Evolutionary conservation across 768 basidiomycete genomes (phyloP).

Genomic region (Psilocybe cubensis): DNA sequence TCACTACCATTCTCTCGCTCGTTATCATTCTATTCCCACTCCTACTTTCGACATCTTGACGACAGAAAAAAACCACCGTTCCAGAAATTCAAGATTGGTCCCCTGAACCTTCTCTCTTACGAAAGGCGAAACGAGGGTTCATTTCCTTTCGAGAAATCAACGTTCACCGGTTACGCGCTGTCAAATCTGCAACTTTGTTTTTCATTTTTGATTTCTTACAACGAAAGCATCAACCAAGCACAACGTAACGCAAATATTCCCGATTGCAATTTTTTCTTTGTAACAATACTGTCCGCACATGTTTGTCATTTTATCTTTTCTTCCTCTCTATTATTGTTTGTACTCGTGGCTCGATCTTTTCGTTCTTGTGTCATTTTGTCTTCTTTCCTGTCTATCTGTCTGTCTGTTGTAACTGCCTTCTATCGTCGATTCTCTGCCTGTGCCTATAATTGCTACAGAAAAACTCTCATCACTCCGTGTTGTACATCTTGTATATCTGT

Average conservation of each 20-base stretch:
- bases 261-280: slow-evolving; percentile 3
- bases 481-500: neutral
- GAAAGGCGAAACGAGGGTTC: too few relatives aligned
- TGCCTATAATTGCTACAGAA: neutral
- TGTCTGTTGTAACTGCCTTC: neutral
- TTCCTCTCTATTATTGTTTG: slow-evolving; percentile 1
- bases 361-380: slow-evolving; percentile 5
- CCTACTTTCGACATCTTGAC: too few relatives aligned
- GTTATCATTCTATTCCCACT: neutral
- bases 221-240: neutral
- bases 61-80: too few relatives aligned
- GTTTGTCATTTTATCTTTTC: slow-evolving; percentile 4
- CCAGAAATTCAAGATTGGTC: too few relatives aligned
- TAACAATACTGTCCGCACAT: slow-evolving; percentile 4
- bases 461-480: neutral
- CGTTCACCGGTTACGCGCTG: neutral
- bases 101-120: too few relatives aligned
- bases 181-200: neutral
- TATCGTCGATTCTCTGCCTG: slow-evolving; percentile 1
- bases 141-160: neutral
- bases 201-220: neutral
- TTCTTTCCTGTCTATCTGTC: neutral
- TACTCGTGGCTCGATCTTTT: neutral
- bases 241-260: neutral
- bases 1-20: neutral